phyloP scores from a whole-genome alignment of 2,329 filamentous ascomycete species.

The Ophiosphaerella herpotricha region DNA sequence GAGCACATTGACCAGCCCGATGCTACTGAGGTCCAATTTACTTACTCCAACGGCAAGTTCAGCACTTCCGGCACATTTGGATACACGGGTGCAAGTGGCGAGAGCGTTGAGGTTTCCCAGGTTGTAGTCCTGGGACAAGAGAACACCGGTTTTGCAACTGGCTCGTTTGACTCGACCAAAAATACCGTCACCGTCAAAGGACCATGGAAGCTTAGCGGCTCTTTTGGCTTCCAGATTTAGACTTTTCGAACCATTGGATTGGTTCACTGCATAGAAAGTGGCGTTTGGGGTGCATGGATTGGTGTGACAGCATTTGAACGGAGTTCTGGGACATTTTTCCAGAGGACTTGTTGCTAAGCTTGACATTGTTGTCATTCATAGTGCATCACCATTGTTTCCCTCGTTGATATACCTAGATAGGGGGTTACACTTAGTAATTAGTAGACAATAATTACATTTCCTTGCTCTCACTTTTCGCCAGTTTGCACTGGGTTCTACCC shows the following conservation, averaged over 20 bases:
- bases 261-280: slow-evolving; percentile 1
- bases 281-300: background rate
- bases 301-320: no score
- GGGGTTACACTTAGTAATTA: no score
- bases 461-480: background rate
- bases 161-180: slow-evolving; percentile 17
- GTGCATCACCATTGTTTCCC: no score
- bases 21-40: slow-evolving; percentile 64
- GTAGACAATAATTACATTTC: no score
- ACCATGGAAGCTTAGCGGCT: slow-evolving; percentile 32
- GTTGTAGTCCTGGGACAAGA: slow-evolving; percentile 37
- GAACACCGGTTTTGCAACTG: slow-evolving; percentile 11
- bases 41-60: slow-evolving; percentile 60
- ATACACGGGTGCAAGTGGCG: slow-evolving; percentile 43
- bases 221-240: slow-evolving; percentile 26
- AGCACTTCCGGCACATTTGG: slow-evolving; percentile 59
- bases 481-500: background rate
- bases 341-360: no score
- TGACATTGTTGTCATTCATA: no score
- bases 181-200: slow-evolving; percentile 29
- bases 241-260: background rate
- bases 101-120: slow-evolving; percentile 31
- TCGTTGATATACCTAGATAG: no score
- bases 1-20: slow-evolving; percentile 64
- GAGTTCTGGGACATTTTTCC: no score